phyloP scores from a whole-genome alignment of 148 eudicot species.

The Spergularia marina region DNA sequence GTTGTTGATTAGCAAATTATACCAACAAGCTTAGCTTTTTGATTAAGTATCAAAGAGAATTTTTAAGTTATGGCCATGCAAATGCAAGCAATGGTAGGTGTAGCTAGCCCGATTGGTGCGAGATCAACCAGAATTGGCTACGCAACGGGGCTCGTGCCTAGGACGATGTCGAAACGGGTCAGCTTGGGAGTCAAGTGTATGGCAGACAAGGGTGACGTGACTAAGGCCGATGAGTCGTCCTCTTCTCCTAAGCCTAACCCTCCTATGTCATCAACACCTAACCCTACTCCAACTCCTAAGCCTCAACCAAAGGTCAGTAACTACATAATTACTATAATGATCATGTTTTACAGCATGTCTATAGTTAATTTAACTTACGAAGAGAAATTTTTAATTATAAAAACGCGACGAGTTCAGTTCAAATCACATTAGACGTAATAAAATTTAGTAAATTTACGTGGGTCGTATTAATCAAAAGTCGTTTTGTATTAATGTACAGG shows the following conservation, averaged over 20 bases:
- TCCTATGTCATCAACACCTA: not conserved
- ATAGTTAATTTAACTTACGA: no score
- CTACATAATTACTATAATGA: no score
- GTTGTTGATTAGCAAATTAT: not conserved
- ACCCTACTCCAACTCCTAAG: slow-evolving; percentile 14
- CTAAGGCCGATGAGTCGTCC: not conserved
- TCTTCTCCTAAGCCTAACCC: not conserved
- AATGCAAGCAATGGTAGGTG: slow-evolving; percentile 27
- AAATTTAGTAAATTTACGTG: no score
- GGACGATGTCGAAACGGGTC: slow-evolving; percentile 13
- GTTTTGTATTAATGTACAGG: slow-evolving; percentile 24
- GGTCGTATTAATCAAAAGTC: not conserved
- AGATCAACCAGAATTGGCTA: slow-evolving; percentile 4
- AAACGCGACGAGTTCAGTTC: no score
- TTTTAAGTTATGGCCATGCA: slow-evolving; percentile 12
- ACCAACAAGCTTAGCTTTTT: not conserved
- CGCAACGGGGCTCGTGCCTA: slow-evolving; percentile 10
- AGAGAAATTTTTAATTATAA: no score
- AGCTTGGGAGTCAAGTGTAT: slow-evolving; percentile 29
- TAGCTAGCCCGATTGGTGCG: slow-evolving; percentile 22
- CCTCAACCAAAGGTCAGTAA: slow-evolving; percentile 33
- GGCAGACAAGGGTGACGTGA: slow-evolving; percentile 30
- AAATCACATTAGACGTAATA: no score
- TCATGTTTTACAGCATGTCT: no score
- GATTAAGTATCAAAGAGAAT: not conserved